A percentile compares a stretch with the other conserved stretches of the same genome.
phyloP scores from a whole-genome alignment of 2,329 filamentous ascomycete species.

The Microsporum audouinii region DNA sequence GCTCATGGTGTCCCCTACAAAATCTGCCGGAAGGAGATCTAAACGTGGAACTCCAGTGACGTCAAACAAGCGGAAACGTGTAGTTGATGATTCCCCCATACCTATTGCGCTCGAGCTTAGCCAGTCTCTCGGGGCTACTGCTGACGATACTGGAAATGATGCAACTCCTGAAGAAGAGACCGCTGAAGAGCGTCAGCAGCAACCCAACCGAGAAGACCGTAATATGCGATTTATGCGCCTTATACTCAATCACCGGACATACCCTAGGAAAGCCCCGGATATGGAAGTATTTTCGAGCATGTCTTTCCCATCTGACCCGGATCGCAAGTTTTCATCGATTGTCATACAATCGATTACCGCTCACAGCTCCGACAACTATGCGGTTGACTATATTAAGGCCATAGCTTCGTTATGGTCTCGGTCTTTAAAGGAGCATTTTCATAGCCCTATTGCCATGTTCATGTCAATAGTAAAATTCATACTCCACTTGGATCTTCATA shows the following conservation, averaged over 20 bases:
- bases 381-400: constrained; percentile 39
- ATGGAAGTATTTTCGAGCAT: constrained; percentile 44
- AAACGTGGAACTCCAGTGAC: constrained; percentile 46
- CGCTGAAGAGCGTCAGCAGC: constrained; percentile 17
- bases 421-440: constrained; percentile 45
- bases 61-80: constrained; percentile 48
- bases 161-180: constrained; percentile 18
- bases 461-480: constrained; percentile 32
- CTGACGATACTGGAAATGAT: constrained; percentile 14
- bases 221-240: constrained; percentile 39
- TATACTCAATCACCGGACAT: constrained; percentile 46
- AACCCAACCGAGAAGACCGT: constrained; percentile 17
- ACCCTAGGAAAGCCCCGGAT: constrained; percentile 37
- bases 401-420: constrained; percentile 46
- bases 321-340: constrained; percentile 41
- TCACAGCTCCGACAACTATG: constrained; percentile 35
- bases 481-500: constrained; percentile 28
- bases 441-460: constrained; percentile 32
- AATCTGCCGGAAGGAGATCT: constrained; percentile 32
- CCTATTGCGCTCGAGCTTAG: constrained; percentile 34
- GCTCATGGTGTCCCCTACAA: constrained; percentile 46
- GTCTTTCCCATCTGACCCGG: constrained; percentile 42
- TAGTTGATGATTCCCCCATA: constrained; percentile 43
- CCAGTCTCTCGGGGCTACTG: constrained; percentile 15
- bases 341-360: constrained; percentile 42